A percentile compares a stretch with the other conserved stretches of the same genome.
phyloP scores from a whole-genome alignment of 169 alveolate species.

The Eimeria sp. region DNA sequence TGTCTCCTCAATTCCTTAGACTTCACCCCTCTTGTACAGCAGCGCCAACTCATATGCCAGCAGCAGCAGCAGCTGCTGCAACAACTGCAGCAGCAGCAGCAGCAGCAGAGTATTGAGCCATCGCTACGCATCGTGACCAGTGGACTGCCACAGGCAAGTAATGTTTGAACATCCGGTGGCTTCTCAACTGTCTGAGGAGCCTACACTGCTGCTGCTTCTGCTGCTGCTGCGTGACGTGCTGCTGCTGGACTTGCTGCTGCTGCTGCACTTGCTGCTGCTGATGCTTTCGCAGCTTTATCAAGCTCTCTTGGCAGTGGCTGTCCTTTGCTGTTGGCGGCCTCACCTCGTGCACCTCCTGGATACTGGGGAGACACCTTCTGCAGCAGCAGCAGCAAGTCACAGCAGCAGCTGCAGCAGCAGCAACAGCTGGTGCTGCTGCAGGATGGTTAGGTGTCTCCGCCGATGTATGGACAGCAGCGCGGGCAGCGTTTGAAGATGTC shows the following conservation, averaged over 20 bases:
- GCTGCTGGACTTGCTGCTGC: conserved; percentile 16
- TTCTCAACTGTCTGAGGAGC: background rate
- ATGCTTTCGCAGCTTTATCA: conserved; percentile 19
- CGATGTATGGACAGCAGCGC: conserved; percentile 15
- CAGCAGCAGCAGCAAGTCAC: background rate
- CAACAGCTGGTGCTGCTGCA: conserved; percentile 30
- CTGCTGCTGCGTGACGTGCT: background rate
- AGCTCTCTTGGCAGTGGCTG: conserved; percentile 8
- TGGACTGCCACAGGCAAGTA: conserved; percentile 33
- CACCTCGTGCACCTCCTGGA: background rate
- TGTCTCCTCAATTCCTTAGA: background rate
- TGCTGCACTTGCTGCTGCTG: conserved; percentile 34
- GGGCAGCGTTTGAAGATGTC: conserved; percentile 35
- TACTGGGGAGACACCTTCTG: background rate
- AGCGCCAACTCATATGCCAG: conserved; percentile 34
- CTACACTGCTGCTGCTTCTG: background rate
- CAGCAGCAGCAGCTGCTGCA: conserved; percentile 20
- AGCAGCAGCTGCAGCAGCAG: conserved; percentile 12
- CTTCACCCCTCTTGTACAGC: conserved; percentile 39
- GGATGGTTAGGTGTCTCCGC: conserved; percentile 6
- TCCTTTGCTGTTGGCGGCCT: conserved; percentile 10
- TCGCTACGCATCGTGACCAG: background rate
- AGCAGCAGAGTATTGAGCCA: background rate
- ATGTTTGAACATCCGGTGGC: background rate
- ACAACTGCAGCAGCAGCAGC: conserved; percentile 71